Evolutionary conservation across 2,329 filamentous ascomycete genomes (phyloP).

Genomic region (Didymellaceae sp.): DNA sequence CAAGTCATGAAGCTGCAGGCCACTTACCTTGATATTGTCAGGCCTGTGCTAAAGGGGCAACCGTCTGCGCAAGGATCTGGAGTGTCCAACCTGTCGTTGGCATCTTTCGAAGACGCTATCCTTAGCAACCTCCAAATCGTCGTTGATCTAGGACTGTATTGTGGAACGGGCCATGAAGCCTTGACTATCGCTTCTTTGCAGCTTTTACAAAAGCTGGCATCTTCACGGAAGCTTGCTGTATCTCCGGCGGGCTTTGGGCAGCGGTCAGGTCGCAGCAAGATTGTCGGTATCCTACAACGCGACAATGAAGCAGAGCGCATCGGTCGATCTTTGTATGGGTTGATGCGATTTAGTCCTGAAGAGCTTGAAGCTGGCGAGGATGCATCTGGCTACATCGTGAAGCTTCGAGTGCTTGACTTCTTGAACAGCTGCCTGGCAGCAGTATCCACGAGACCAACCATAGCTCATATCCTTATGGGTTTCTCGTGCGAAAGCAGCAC

Average conservation of each 20-base stretch:
- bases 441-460: conserved; percentile 77
- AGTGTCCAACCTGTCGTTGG: conserved; percentile 76
- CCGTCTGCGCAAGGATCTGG: conserved; percentile 63
- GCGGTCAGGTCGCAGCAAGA: conserved; percentile 76
- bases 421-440: conserved; percentile 79
- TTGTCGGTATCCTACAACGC: conserved; percentile 85
- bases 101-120: conserved; percentile 92
- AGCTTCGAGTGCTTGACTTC: conserved; percentile 84
- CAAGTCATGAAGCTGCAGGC: conserved; percentile 85
- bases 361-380: conserved; percentile 75
- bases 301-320: conserved; percentile 83
- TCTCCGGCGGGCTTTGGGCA: conserved; percentile 68
- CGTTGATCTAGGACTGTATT: conserved; percentile 84
- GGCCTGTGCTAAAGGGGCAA: conserved; percentile 75
- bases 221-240: conserved; percentile 79
- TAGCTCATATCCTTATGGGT: conserved; percentile 89
- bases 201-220: conserved; percentile 84
- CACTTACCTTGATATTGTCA: conserved; percentile 88
- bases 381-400: conserved; percentile 78
- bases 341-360: conserved; percentile 69
- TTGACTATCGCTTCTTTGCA: conserved; percentile 81
- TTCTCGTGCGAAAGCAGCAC: conserved; percentile 78
- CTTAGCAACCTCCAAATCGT: conserved; percentile 80
- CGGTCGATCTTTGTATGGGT: conserved; percentile 71
- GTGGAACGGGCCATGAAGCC: conserved; percentile 80